Percentiles rank a stretch among this genome's conserved stretches.
Conservation (phyloP, 116 monocot genomes). For the Cymodocea nodosa region DNA sequence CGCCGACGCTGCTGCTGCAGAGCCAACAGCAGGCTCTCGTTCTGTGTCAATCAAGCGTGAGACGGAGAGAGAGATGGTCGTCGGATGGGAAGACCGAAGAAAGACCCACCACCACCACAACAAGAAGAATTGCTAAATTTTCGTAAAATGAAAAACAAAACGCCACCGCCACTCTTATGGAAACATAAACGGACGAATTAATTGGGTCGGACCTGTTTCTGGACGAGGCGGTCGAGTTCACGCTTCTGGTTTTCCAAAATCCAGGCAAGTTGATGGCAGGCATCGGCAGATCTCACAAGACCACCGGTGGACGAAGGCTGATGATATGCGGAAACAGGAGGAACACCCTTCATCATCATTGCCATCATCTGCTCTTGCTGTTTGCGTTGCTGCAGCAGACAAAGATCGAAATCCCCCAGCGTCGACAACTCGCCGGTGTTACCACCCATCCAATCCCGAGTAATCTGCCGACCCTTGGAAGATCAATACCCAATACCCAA, state of each 20-base stretch:
- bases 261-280: neutral
- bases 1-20: conserved; percentile 1
- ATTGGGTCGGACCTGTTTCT: neutral
- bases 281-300: neutral
- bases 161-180: no score
- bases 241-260: conserved; percentile 5
- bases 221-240: neutral
- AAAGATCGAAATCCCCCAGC: neutral
- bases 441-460: neutral
- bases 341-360: neutral
- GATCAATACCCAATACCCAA: no score
- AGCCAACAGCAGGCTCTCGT: neutral
- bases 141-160: no score
- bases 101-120: no score
- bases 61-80: neutral
- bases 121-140: no score
- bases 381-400: neutral
- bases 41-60: neutral
- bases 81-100: neutral
- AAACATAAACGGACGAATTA: no score
- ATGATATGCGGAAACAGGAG: neutral
- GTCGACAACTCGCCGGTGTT: no score
- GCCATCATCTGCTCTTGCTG: conserved; percentile 1
- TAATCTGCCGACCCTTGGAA: no score
- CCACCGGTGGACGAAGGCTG: neutral